phyloP scores from a whole-genome alignment of 2,329 filamentous ascomycete species.

The Pseudogymnoascus sp. region DNA sequence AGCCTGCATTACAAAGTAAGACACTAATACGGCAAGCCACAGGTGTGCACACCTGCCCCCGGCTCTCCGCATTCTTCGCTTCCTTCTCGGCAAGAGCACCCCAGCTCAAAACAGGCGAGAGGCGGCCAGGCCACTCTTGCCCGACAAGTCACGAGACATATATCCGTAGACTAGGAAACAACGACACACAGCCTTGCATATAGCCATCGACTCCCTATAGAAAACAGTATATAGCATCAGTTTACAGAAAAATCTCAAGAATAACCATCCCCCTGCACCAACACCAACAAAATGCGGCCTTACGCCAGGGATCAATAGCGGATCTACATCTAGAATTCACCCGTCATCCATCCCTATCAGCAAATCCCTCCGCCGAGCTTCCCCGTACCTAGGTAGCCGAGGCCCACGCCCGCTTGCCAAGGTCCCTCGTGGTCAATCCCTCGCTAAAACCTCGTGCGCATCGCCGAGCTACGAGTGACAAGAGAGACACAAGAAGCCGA shows the following conservation, averaged over 20 bases:
- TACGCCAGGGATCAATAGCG: background rate
- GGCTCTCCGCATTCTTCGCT: background rate
- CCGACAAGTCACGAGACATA: background rate
- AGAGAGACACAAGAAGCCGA: background rate
- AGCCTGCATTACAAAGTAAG: background rate
- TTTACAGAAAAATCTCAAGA: background rate
- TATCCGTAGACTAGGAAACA: background rate
- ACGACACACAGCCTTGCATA: background rate
- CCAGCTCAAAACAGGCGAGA: background rate
- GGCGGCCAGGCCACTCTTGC: background rate
- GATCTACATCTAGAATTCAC: background rate
- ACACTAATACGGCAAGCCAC: background rate
- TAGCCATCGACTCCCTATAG: background rate
- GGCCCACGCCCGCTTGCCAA: background rate
- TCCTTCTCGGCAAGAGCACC: background rate
- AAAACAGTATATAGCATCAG: background rate
- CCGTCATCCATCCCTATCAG: background rate
- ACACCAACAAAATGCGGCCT: background rate
- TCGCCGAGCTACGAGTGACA: background rate
- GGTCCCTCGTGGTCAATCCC: background rate
- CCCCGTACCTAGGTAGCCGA: background rate
- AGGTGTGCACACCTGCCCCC: background rate
- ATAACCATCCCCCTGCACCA: background rate
- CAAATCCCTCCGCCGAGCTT: background rate
- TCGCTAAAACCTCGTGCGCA: background rate